Evolutionary conservation across 1,284 basidiomycete species (phyloP).

Genomic region (Boletus smithii): DNA sequence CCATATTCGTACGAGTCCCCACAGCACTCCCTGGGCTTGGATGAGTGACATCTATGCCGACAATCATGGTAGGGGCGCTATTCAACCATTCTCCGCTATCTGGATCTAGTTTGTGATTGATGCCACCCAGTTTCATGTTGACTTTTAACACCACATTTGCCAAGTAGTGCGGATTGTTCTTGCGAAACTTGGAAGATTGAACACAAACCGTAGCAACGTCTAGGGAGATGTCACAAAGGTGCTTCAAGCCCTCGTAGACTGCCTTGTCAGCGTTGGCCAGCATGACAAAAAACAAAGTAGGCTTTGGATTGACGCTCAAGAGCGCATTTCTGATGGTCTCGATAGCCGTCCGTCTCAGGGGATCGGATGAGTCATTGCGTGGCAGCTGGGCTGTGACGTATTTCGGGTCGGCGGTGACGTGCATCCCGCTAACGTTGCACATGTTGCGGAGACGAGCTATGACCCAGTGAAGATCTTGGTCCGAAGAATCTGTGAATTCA

Average conservation of each 20-base stretch:
- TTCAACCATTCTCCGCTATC: slow-evolving; percentile 53
- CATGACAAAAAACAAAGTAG: slow-evolving; percentile 48
- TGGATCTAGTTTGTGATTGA: slow-evolving; percentile 63
- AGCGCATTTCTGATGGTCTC: slow-evolving; percentile 18
- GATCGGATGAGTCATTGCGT: slow-evolving; percentile 5
- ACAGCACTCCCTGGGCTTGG: slow-evolving; percentile 63
- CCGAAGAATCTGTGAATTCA: slow-evolving; percentile 50
- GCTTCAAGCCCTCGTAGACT: slow-evolving; percentile 67
- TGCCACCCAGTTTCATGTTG: slow-evolving; percentile 75
- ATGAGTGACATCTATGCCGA: slow-evolving; percentile 84
- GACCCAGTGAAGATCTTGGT: slow-evolving; percentile 46
- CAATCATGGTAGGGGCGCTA: slow-evolving; percentile 64
- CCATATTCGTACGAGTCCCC: slow-evolving; percentile 42
- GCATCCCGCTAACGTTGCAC: slow-evolving; percentile 60
- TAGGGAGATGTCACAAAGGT: slow-evolving; percentile 60
- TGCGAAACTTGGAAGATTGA: slow-evolving; percentile 60
- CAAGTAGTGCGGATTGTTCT: slow-evolving; percentile 62
- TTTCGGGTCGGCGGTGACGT: slow-evolving; percentile 28
- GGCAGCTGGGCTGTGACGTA: slow-evolving; percentile 14
- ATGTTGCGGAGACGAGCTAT: slow-evolving; percentile 52
- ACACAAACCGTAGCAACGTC: slow-evolving; percentile 69
- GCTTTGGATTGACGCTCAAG: slow-evolving; percentile 32
- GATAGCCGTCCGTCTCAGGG: slow-evolving; percentile 10
- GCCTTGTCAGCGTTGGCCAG: slow-evolving; percentile 66
- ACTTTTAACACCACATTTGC: slow-evolving; percentile 74